phyloP scores from a whole-genome alignment of 2,329 filamentous ascomycete species.

The Aspergillus floridensis region DNA sequence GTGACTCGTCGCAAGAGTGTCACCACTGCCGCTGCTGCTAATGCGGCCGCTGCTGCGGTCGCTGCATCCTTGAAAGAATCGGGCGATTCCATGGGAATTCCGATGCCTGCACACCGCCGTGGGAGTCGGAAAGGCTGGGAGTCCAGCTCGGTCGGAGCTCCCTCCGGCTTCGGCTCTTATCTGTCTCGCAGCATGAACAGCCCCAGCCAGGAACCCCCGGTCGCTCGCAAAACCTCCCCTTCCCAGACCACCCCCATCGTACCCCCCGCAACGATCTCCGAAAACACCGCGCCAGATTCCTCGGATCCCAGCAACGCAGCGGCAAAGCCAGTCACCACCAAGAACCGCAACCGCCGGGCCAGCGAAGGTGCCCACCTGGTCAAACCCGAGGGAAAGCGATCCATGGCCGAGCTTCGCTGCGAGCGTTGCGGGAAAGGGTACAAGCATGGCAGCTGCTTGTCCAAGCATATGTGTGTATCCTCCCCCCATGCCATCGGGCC shows the following conservation, averaged over 20 bases:
- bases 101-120: conserved; percentile 58
- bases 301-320: conserved; percentile 51
- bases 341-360: conserved; percentile 60
- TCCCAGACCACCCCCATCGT: conserved; percentile 24
- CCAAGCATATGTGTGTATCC: conserved; percentile 96
- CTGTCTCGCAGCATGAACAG: conserved; percentile 41
- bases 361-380: conserved; percentile 82
- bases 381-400: conserved; percentile 77
- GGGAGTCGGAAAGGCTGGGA: conserved; percentile 55
- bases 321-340: conserved; percentile 47
- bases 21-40: conserved; percentile 68
- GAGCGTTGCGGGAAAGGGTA: conserved; percentile 99
- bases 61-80: conserved; percentile 67
- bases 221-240: conserved; percentile 41
- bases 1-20: conserved; percentile 93
- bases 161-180: conserved; percentile 43
- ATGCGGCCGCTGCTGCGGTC: conserved; percentile 61
- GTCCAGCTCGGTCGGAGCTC: conserved; percentile 56
- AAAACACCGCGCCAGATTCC: not conserved
- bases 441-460: conserved; percentile 99
- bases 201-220: conserved; percentile 32
- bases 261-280: not conserved
- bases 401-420: conserved; percentile 84
- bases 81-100: conserved; percentile 59
- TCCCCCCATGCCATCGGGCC: conserved; percentile 53